Evolutionary conservation across 75 land plant species (phyloP).

Genomic region (Ceratopteris richardii): DNA sequence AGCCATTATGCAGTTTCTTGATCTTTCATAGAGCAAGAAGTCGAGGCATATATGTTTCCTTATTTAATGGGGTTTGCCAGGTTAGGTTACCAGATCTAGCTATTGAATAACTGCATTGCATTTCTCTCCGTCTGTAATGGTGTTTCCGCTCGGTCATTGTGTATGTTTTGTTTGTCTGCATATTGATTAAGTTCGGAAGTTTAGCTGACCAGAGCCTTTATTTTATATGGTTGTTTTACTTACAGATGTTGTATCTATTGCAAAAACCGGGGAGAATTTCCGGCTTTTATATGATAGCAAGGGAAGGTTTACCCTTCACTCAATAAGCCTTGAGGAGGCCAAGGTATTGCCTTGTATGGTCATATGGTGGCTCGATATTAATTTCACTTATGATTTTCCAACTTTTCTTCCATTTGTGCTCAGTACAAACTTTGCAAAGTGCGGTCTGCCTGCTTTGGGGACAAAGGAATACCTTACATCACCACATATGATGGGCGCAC

Average conservation of each 20-base stretch:
- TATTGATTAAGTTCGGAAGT: too few relatives aligned
- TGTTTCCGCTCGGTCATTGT: too few relatives aligned
- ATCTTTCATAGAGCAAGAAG: too few relatives aligned
- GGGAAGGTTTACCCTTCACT: constrained; percentile 69
- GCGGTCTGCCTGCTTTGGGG: constrained; percentile 65
- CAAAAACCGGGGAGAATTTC: constrained; percentile 68
- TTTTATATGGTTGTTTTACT: too few relatives aligned
- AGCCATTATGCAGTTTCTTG: too few relatives aligned
- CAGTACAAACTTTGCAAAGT: constrained; percentile 98
- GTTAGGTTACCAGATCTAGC: too few relatives aligned
- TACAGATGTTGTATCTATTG: constrained; percentile 58
- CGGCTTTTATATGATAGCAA: constrained; percentile 77
- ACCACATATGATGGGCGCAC: constrained; percentile 79
- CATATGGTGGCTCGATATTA: background rate
- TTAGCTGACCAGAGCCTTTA: too few relatives aligned
- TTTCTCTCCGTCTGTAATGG: too few relatives aligned
- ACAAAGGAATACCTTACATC: constrained; percentile 88
- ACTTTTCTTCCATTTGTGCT: constrained; percentile 8
- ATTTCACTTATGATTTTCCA: background rate
- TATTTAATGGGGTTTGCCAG: too few relatives aligned
- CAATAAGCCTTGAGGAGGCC: constrained; percentile 63
- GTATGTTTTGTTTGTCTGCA: too few relatives aligned
- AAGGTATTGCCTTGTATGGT: constrained; percentile 32
- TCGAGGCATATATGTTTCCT: too few relatives aligned
- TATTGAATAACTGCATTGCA: too few relatives aligned